Evolutionary conservation across 2,329 filamentous ascomycete genomes (phyloP).

Genomic region (Stenocarpella maydis): DNA sequence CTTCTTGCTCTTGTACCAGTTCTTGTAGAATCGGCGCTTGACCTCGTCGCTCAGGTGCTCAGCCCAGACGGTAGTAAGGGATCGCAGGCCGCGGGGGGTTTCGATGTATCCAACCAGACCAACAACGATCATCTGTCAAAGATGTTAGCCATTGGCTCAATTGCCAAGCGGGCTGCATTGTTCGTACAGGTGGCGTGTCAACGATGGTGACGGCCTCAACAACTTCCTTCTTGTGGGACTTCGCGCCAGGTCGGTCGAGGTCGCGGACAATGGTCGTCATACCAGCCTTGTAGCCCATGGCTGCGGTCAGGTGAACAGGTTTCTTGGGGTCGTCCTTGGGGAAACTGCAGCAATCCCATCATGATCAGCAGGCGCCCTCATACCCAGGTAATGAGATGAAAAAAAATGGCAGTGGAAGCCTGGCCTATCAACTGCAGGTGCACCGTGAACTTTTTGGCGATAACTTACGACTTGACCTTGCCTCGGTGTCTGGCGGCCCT

Average conservation of each 20-base stretch:
- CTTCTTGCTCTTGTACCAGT: conserved; percentile 99
- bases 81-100: conserved; percentile 98
- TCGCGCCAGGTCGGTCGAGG: conserved; percentile 97
- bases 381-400: not conserved
- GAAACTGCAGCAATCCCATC: conserved; percentile 70
- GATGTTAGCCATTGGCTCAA: conserved; percentile 77
- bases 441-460: conserved; percentile 12
- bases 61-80: conserved; percentile 99
- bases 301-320: conserved; percentile 96
- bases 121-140: conserved; percentile 94
- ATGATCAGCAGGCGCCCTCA: conserved; percentile 20
- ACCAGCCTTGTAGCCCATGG: conserved; percentile 99
- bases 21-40: conserved; percentile 99
- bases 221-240: conserved; percentile 99
- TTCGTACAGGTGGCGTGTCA: conserved; percentile 94
- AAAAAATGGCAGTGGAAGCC: not conserved
- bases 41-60: conserved; percentile 99
- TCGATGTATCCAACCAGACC: conserved; percentile 99
- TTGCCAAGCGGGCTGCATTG: conserved; percentile 82
- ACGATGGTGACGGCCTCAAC: conserved; percentile 88
- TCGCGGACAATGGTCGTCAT: conserved; percentile 99
- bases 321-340: conserved; percentile 99
- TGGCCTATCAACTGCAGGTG: conserved; percentile 1
- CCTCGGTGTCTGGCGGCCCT: conserved; percentile 92
- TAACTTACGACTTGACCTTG: conserved; percentile 95